A percentile compares a stretch with the other conserved stretches of the same genome.
These are phyloP conservation scores for Allomyces arbusculus DNA, from an alignment of 192 early-diverging fungal genomes.

Conservation along the genomic window DNA sequence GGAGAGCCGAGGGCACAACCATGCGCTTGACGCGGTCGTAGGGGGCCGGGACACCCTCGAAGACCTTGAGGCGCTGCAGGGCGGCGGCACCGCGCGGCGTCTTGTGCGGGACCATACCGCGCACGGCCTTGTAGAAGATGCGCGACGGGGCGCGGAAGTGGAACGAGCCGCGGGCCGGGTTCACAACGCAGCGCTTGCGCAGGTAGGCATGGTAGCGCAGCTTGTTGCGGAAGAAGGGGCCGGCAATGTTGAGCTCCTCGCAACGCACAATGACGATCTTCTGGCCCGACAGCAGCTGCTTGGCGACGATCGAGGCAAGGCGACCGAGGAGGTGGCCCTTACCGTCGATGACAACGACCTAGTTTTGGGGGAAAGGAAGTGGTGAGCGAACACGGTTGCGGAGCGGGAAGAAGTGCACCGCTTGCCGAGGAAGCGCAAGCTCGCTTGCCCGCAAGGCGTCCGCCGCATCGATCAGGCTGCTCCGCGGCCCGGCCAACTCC, in stretches of 20 bases:
- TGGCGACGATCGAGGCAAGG: constrained; percentile 90
- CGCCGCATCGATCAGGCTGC: too few relatives aligned
- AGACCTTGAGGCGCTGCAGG: constrained; percentile 93
- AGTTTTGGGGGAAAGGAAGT: too few relatives aligned
- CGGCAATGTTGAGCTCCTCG: constrained; percentile 96
- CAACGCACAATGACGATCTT: constrained; percentile 91
- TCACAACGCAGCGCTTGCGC: constrained; percentile 92
- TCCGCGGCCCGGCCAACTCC: too few relatives aligned
- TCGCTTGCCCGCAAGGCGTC: too few relatives aligned
- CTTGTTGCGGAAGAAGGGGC: constrained; percentile 99
- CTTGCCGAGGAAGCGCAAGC: too few relatives aligned
- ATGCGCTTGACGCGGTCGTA: constrained; percentile 94
- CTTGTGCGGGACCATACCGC: constrained; percentile 99
- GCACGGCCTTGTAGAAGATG: constrained; percentile 90
- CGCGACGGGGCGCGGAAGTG: constrained; percentile 96
- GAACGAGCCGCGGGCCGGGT: constrained; percentile 92
- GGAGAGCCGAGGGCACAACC: constrained; percentile 90
- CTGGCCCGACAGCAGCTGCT: constrained; percentile 95
- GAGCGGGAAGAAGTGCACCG: too few relatives aligned
- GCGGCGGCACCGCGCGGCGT: constrained; percentile 92
- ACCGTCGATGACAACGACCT: constrained; percentile 97
- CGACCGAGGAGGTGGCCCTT: constrained; percentile 98
- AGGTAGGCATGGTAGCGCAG: constrained; percentile 90
- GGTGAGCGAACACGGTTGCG: too few relatives aligned
- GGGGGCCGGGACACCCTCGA: constrained; percentile 94